These are phyloP conservation scores for Cystofilobasidium bisporidii DNA, from an alignment of 768 basidiomycete species.

Conservation along the genomic window DNA sequence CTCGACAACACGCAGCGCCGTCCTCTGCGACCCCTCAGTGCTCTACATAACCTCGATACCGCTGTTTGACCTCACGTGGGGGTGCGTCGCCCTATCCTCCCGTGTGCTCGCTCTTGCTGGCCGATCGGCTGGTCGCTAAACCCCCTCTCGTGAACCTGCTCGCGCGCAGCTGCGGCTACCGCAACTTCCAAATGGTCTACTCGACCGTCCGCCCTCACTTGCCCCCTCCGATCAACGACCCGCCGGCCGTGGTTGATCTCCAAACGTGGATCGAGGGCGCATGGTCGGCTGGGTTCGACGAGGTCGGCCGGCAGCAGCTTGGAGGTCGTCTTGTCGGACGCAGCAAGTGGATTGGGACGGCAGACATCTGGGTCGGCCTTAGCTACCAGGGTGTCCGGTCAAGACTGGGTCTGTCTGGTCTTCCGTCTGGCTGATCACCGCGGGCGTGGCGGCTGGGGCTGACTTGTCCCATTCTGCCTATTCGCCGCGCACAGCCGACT, in stretches of 20 bases:
- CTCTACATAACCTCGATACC: conserved; percentile 7
- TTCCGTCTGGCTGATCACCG: background rate
- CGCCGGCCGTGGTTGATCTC: background rate
- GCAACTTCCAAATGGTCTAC: conserved; percentile 22
- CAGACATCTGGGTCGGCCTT: conserved; percentile 23
- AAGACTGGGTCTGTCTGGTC: background rate
- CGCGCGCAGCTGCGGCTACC: conserved; percentile 17
- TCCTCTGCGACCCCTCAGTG: conserved; percentile 13
- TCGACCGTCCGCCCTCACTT: background rate
- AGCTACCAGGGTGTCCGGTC: conserved; percentile 17
- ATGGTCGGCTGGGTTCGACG: conserved; percentile 19
- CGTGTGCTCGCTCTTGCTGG: background rate
- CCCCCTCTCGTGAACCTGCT: background rate
- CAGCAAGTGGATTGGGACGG: conserved; percentile 25
- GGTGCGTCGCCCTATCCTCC: background rate
- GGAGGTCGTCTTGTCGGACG: conserved; percentile 9
- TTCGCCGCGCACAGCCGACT: conserved; percentile 11
- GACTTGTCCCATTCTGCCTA: no score
- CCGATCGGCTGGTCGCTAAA: background rate
- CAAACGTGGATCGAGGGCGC: conserved; percentile 26
- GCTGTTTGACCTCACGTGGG: conserved; percentile 13
- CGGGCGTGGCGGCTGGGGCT: no score
- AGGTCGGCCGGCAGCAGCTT: conserved; percentile 13
- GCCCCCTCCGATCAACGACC: background rate
- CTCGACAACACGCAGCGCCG: conserved; percentile 5